Evolutionary conservation across 495 filamentous ascomycete genomes (phyloP).

Genomic region (Aspergillus nidulans): DNA sequence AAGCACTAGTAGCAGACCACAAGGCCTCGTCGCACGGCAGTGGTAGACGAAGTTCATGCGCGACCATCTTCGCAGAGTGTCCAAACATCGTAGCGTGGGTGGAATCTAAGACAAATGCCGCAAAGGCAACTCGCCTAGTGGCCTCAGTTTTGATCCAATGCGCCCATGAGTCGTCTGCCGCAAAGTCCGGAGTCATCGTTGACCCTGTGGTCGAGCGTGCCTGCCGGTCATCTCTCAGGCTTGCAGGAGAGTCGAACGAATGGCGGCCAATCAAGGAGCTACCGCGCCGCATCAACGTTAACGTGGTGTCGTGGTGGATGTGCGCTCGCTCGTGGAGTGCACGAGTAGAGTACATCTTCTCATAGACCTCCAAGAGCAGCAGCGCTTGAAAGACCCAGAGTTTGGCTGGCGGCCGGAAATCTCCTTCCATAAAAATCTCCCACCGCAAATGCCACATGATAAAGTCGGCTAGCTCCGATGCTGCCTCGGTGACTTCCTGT

Average conservation of each 20-base stretch:
- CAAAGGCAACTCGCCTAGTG: conserved; percentile 85
- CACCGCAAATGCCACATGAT: conserved; percentile 88
- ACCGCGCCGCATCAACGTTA: conserved; percentile 92
- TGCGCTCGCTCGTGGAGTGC: conserved; percentile 92
- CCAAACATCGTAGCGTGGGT: conserved; percentile 98
- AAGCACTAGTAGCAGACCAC: conserved; percentile 87
- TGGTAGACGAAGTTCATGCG: conserved; percentile 89
- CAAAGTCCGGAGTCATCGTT: conserved; percentile 56
- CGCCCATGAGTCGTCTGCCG: conserved; percentile 89
- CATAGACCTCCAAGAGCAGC: conserved; percentile 84
- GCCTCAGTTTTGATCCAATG: conserved; percentile 96
- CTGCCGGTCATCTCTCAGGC: conserved; percentile 60
- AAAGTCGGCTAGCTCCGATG: conserved; percentile 76
- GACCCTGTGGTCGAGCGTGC: conserved; percentile 49
- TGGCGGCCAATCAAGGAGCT: conserved; percentile 89
- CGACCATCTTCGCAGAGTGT: conserved; percentile 94
- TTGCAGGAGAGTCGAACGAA: conserved; percentile 83
- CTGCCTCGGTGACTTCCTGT: conserved; percentile 62
- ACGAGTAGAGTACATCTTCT: conserved; percentile 93
- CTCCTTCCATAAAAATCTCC: conserved; percentile 85
- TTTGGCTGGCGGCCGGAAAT: conserved; percentile 91
- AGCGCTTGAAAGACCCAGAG: conserved; percentile 97
- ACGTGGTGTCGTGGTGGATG: conserved; percentile 93
- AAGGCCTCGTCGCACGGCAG: conserved; percentile 90
- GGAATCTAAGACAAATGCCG: conserved; percentile 91